phyloP scores from a whole-genome alignment of 148 eudicot genomes.

The Rhododendron molle region DNA sequence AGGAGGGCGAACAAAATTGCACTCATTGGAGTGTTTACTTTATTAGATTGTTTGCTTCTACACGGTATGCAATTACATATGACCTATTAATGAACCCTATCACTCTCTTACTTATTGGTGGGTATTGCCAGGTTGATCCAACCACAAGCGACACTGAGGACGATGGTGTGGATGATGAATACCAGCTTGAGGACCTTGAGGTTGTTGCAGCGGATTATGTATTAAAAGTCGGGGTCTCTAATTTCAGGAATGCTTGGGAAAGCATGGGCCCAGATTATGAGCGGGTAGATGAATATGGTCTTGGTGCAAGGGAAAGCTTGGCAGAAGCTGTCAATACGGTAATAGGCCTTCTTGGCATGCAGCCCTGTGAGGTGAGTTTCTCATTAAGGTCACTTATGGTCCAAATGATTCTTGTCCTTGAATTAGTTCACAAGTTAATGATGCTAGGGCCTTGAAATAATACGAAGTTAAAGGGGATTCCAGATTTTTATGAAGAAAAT shows the following conservation, averaged over 20 bases:
- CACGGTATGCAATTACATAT: neutral
- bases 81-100: neutral
- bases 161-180: constrained; percentile 93
- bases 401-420: neutral
- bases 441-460: neutral
- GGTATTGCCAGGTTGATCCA: constrained; percentile 71
- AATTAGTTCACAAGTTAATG: neutral
- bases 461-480: neutral
- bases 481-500: neutral
- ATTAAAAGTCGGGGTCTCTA: constrained; percentile 79
- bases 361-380: constrained; percentile 90
- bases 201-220: constrained; percentile 93
- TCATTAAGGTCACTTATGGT: neutral
- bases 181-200: constrained; percentile 92
- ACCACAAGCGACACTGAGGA: constrained; percentile 96
- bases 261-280: constrained; percentile 75
- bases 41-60: neutral
- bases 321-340: constrained; percentile 85
- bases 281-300: constrained; percentile 89
- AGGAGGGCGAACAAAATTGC: too few relatives aligned
- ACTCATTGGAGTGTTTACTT: neutral
- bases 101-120: constrained; percentile 5
- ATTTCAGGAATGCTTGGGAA: constrained; percentile 97
- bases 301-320: constrained; percentile 86
- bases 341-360: constrained; percentile 88